Evolutionary conservation across 176 grass and related monocot species (phyloP).

Genomic region (Secale cereale): DNA sequence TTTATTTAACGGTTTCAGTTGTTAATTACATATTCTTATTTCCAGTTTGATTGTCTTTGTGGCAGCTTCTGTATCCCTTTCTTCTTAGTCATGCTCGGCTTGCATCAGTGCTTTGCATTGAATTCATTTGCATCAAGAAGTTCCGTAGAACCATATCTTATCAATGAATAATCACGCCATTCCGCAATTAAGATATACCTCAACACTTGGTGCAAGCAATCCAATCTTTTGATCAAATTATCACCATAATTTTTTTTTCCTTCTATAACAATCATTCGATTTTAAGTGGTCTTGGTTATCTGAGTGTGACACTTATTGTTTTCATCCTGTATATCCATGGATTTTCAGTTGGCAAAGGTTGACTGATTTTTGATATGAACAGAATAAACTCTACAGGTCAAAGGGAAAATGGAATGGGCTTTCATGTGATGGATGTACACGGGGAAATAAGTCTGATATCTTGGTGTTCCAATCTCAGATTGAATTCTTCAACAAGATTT

Average conservation of each 20-base stretch:
- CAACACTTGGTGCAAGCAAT: neutral
- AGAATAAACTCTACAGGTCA: too few species aligned
- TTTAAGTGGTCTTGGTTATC: neutral
- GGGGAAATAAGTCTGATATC: neutral
- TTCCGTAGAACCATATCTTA: neutral
- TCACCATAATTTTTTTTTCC: neutral
- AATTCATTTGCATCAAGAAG: neutral
- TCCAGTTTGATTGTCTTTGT: neutral
- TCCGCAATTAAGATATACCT: neutral
- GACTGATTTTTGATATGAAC: neutral
- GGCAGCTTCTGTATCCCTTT: neutral
- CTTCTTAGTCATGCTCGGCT: neutral
- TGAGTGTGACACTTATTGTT: neutral
- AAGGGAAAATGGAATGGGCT: conserved; percentile 82
- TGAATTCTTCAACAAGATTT: too few species aligned
- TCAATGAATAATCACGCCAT: neutral
- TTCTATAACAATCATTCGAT: neutral
- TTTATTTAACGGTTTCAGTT: neutral
- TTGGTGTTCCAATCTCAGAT: neutral
- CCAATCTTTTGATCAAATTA: neutral
- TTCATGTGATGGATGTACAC: conserved; percentile 23
- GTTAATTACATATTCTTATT: neutral
- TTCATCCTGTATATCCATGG: neutral
- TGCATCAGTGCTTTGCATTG: neutral
- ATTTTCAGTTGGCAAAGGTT: neutral